Evolutionary conservation across 768 basidiomycete species (phyloP).

Genomic region (Trametes cubensis): DNA sequence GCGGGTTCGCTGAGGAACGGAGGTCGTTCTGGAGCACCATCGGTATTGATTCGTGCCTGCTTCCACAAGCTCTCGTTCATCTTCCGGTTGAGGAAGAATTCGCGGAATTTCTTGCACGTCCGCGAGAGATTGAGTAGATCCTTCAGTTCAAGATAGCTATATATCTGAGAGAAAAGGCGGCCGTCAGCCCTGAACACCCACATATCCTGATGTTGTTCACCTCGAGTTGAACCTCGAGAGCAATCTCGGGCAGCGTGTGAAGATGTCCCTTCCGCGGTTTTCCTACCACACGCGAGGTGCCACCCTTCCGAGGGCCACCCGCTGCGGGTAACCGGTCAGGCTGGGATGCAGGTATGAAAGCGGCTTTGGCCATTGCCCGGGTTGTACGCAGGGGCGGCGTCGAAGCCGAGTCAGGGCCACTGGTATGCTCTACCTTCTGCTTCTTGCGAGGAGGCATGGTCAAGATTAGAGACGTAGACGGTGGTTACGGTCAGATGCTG

Average conservation of each 20-base stretch:
- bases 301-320: too few relatives aligned
- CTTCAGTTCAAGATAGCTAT: background rate
- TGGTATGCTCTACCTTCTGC: background rate
- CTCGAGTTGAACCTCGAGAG: background rate
- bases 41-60: background rate
- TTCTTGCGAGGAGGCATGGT: background rate
- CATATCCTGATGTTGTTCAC: background rate
- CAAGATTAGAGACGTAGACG: background rate
- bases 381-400: too few relatives aligned
- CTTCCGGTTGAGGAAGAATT: background rate
- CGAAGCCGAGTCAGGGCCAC: too few relatives aligned
- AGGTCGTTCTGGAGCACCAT: background rate
- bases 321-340: too few relatives aligned
- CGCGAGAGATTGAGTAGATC: conserved; percentile 12
- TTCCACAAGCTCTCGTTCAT: background rate
- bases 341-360: background rate
- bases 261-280: background rate
- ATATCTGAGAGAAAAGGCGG: background rate
- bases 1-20: conserved; percentile 10
- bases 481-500: background rate
- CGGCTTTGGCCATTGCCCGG: background rate
- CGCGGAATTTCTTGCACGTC: conserved; percentile 11
- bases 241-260: background rate
- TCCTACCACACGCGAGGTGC: too few relatives aligned
- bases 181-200: background rate